Evolutionary conservation across 1,139 yeast genomes (phyloP), one percentile per base, ranked within the genome.

Genomic region (Sugiyamaella neomexicana): DNA sequence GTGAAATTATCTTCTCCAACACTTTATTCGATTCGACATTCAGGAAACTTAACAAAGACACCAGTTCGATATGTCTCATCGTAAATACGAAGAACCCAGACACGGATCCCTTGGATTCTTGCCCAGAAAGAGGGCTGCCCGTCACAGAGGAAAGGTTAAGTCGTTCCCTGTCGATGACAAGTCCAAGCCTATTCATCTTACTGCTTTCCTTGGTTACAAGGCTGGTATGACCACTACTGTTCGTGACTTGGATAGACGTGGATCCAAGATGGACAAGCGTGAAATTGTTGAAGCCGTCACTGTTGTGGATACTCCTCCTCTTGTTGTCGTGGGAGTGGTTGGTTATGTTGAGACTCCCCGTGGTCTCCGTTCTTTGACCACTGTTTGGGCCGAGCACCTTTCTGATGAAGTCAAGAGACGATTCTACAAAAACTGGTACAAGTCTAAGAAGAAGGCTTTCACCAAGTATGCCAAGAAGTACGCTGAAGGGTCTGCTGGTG

Each of bases 381-480:
- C 99, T 74, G 99, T 93, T 76, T 93, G 99, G 99, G 98, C 99
- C 73, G 99, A 93, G 85, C 99, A 93, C 82, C 86, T 93, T 77
- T 88, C 96, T 72, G 99, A 93, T 77, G 99, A 93, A 81, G 85
- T 93, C 79, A 93, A 87, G 89, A 89, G 99, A 86, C 89, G 98
- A 84, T 93, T 93, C 96, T 93, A 93, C 97, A 93, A 91, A 89
- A 93, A 91, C 97, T 93, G 99, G 99, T 93, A 87, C 96, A 91
- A 90, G 86, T 87, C 97, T 70, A 93, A 93, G 95, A 93, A 93
- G 96, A 91, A 91, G 95, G 99, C 99, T 74, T 93, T 93, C 95
- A 89, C 98, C 89, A 90, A 93, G 83, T 93, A 93, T 90, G 87
- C 98, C 78, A 89, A 95, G 79, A 91, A 93, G 85, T 91, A 91